Evolutionary conservation across 805 yeast species (phyloP).

Genomic region (Cyberlindnera misumaiensis): DNA sequence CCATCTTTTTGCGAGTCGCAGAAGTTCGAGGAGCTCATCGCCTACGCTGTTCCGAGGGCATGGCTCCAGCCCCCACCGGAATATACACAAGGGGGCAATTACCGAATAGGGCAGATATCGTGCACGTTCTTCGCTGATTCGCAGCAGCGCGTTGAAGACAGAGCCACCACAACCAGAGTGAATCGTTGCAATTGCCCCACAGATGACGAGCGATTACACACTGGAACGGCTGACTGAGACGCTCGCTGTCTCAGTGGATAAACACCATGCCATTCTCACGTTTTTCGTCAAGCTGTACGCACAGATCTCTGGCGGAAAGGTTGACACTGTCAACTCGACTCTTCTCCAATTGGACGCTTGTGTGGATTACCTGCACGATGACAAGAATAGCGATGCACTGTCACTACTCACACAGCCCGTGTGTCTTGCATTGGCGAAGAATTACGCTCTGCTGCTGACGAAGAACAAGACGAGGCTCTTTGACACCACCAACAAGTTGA

Average conservation of each 20-base stretch:
- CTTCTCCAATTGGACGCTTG: conserved; percentile 14
- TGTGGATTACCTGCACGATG: conserved; percentile 18
- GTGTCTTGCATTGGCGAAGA: conserved; percentile 15
- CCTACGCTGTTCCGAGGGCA: too few species aligned
- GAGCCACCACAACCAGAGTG: too few species aligned
- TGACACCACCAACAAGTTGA: conserved; percentile 24
- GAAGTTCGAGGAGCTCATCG: too few species aligned
- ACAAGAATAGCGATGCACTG: conserved; percentile 11
- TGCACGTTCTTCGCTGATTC: too few species aligned
- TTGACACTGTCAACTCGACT: neutral
- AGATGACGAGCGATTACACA: too few species aligned
- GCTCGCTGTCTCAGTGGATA: neutral
- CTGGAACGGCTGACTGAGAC: too few species aligned
- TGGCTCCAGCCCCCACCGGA: too few species aligned
- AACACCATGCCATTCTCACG: conserved; percentile 6
- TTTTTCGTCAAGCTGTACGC: conserved; percentile 10
- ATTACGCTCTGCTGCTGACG: conserved; percentile 16
- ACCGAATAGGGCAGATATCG: too few species aligned
- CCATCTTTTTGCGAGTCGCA: too few species aligned
- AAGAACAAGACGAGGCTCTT: conserved; percentile 19
- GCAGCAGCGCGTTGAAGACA: too few species aligned
- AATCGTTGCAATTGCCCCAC: too few species aligned
- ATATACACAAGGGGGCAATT: too few species aligned
- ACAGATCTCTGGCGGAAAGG: neutral
- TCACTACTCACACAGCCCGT: conserved; percentile 15